Base-by-base conservation (phyloP, 2,329 filamentous ascomycete genomes). In the Ceratocystis destructans region DNA sequence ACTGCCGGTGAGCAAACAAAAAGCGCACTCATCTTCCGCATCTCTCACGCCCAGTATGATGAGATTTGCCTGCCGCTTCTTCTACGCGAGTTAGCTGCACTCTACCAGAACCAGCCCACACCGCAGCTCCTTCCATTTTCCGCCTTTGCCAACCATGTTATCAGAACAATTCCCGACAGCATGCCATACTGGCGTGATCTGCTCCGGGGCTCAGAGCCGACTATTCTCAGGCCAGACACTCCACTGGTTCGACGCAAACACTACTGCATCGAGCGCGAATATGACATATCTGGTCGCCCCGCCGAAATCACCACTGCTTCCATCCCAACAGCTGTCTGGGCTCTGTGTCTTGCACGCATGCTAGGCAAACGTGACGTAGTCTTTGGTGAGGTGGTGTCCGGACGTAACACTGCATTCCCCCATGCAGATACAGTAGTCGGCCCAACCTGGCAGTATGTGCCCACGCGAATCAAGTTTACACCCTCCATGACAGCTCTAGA, bases 41-140 rank as follows among this genome's bases (percentile, higher is more conserved):
- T 88, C 66, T 87, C 85, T 0, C 86, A 88, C 72, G 83, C 85
- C 0, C 85, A 88, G 70, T 88, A 87, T 71, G 86, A 88, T 69
- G 86, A 86, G 69, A 84, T 88, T 25, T 87, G 82, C 69, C 78
- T 88, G 7, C 82, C 84, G 0, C 75, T 79, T n/a, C 79, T 87
- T 22, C 79, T 87, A 67, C 78, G 78, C 20, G 83, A 87, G 71
- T 79, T 88, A 50, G 82, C 81, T 2, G 77, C 79, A 0, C 76
- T 86, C 5, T 75, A 75, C 68, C 66, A 72, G 55, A 68, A 68
- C 64, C 15, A 59, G 22, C 62, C 67, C 5, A 50, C 67, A 2
- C 64, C 65, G 45, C 41, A 53, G 2, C 74, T 76, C 0, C 70
- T 76, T 0, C 77, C 79, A 0, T 81, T 80, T 71, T 80, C 79